Base-by-base conservation (phyloP, 192 early-diverging fungal species). In the Coemansia sp. region DNA sequence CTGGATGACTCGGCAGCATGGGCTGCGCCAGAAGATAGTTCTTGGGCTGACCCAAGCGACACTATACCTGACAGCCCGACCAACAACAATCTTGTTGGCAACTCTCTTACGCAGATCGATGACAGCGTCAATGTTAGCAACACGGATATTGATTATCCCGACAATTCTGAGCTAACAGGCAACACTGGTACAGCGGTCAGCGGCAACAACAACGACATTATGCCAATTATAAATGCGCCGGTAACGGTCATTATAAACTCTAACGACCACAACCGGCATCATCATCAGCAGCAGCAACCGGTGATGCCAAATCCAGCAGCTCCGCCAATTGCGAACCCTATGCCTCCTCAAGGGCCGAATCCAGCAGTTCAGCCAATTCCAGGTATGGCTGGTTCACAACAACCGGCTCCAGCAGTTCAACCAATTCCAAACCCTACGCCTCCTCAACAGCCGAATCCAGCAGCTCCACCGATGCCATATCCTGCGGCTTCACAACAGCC, bases 211-310 rank as follows among this genome's bases (percentile, higher is more conserved):
- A 78, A 78, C 64, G 70, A 72, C 20, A 65, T 78, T 12, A 69
- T 69, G 71, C 75, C 75, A n/a, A 78, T 78, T 9, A 72, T 78
- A 15, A 78, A 78, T n/a, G 75, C 75, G 0, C 75, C 75, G 2
- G 75, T 78, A 6, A 78, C 75, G 0, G 71, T 78, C n/a, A 72
- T 78, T 26, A 69, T 78, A 54, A 78, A 61, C 64, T 57, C 46
- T 57, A 47, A 52, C 31, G 37, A 62, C 49, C 23, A 54, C 42
- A 34, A 34, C 31, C 31, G 31, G 31, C 40, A 44, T n/a, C 36
- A 51, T 10, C 34, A 40, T 25, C n/a, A 34, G 28, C 51, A 31
- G 42, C 40, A 21, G 4, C 38, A 8, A n/a, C 26, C 40, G 15
- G 14, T 34, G 25, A 19, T n/a, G 10, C 51, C 31, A 21, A 44